Conservation (phyloP, 192 early-diverging fungal genomes). For the Backusella australiensis region DNA sequence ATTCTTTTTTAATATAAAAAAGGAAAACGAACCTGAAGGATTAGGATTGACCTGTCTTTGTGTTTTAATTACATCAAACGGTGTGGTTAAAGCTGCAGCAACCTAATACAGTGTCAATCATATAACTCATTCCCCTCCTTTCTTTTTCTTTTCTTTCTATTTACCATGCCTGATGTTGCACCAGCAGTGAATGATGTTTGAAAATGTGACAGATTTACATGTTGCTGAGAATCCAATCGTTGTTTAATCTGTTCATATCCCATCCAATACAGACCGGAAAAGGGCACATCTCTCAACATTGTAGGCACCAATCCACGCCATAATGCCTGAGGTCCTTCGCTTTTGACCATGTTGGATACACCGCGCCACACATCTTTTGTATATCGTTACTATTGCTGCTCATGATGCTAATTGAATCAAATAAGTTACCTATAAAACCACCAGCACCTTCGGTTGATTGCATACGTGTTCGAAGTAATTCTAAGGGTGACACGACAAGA, state of each 20-base stretch:
- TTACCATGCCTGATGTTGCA: slow-evolving; percentile 78
- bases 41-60: slow-evolving; percentile 66
- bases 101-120: slow-evolving; percentile 37
- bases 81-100: slow-evolving; percentile 85
- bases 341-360: slow-evolving; percentile 57
- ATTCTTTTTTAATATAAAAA: not conserved
- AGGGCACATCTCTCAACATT: slow-evolving; percentile 92
- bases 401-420: not conserved
- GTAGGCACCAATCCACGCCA: slow-evolving; percentile 94
- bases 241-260: slow-evolving; percentile 78
- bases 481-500: slow-evolving; percentile 84
- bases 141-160: not conserved
- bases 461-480: slow-evolving; percentile 90
- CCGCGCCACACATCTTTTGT: slow-evolving; percentile 47
- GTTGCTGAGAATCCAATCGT: slow-evolving; percentile 22
- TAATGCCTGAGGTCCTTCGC: slow-evolving; percentile 59
- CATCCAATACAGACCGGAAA: slow-evolving; percentile 94
- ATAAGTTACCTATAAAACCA: slow-evolving; percentile 39
- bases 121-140: not conserved
- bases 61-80: slow-evolving; percentile 98
- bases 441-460: slow-evolving; percentile 68
- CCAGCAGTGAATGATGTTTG: slow-evolving; percentile 77
- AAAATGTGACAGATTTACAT: slow-evolving; percentile 48
- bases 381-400: not conserved
- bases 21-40: slow-evolving; percentile 20